phyloP scores from a whole-genome alignment of 73 alveolate species.

The Loxodes magnus region DNA sequence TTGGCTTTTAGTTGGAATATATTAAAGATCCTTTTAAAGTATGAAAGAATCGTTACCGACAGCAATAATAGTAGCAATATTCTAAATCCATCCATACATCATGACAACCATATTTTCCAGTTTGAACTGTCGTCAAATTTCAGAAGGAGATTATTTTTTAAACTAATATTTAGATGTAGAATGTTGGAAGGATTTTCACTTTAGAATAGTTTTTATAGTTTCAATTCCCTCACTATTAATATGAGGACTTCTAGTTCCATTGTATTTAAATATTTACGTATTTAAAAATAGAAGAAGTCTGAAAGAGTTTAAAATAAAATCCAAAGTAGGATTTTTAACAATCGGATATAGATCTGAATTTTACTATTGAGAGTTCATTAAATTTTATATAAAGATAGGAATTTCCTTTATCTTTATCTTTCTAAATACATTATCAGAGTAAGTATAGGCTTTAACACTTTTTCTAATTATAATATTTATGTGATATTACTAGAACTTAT shows the following conservation, averaged over 20 bases:
- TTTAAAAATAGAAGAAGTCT: neutral
- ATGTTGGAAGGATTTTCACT: neutral
- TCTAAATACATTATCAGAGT: too few relatives aligned
- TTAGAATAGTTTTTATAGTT: neutral
- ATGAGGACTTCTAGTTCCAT: neutral
- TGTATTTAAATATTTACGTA: neutral
- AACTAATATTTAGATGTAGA: neutral
- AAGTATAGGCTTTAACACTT: too few relatives aligned
- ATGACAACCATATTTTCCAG: neutral
- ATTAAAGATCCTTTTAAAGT: neutral
- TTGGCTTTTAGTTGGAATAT: neutral
- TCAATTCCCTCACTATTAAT: neutral
- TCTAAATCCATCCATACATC: neutral
- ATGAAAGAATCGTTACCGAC: neutral
- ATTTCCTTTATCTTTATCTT: too few relatives aligned
- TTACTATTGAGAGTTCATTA: slow-evolving; percentile 1
- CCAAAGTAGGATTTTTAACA: neutral
- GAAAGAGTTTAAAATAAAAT: neutral
- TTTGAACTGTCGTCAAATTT: neutral
- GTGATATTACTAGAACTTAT: too few relatives aligned
- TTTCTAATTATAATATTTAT: too few relatives aligned
- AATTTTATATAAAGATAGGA: neutral
- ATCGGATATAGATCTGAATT: neutral
- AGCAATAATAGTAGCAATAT: neutral
- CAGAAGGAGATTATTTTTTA: neutral